Evolutionary conservation across 2,329 filamentous ascomycete genomes (phyloP).

Genomic region (Penicillium sp.): DNA sequence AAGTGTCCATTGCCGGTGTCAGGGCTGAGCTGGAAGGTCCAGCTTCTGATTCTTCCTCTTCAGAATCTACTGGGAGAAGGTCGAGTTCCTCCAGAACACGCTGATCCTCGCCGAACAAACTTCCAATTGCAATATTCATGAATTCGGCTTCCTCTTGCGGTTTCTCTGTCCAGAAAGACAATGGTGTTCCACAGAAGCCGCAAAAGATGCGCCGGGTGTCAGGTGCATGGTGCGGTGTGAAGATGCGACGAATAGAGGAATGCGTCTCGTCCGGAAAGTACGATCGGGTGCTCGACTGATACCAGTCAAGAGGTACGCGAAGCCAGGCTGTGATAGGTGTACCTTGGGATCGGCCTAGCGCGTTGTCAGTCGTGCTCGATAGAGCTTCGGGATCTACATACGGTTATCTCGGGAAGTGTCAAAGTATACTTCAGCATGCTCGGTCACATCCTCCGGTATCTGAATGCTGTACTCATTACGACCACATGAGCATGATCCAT

Average conservation of each 20-base stretch:
- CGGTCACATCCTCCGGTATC: slow-evolving; percentile 59
- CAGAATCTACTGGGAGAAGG: slow-evolving; percentile 58
- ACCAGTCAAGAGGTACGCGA: slow-evolving; percentile 77
- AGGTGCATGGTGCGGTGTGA: slow-evolving; percentile 59
- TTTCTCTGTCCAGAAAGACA: slow-evolving; percentile 79
- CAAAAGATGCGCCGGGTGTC: slow-evolving; percentile 75
- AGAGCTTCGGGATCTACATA: slow-evolving; percentile 50
- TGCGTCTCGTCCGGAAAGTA: slow-evolving; percentile 76
- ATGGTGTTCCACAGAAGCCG: slow-evolving; percentile 83
- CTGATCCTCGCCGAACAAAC: slow-evolving; percentile 68
- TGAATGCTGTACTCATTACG: slow-evolving; percentile 77
- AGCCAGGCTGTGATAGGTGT: slow-evolving; percentile 77
- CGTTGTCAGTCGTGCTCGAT: background rate
- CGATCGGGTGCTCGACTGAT: slow-evolving; percentile 70
- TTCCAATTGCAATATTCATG: slow-evolving; percentile 79
- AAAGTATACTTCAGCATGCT: slow-evolving; percentile 69
- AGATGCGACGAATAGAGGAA: slow-evolving; percentile 63
- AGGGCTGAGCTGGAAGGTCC: slow-evolving; percentile 7
- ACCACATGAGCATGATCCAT: slow-evolving; percentile 79
- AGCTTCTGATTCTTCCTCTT: slow-evolving; percentile 28
- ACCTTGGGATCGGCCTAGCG: slow-evolving; percentile 61
- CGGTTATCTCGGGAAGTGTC: slow-evolving; percentile 68
- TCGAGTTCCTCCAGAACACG: slow-evolving; percentile 70
- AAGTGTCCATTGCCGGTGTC: slow-evolving; percentile 9
- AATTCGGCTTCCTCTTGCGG: slow-evolving; percentile 69